A percentile compares a stretch with the other conserved stretches of the same genome.
These are phyloP conservation scores for Hymenoscyphus scutula DNA, from an alignment of 2,329 filamentous ascomycete species.

Conservation along the genomic window DNA sequence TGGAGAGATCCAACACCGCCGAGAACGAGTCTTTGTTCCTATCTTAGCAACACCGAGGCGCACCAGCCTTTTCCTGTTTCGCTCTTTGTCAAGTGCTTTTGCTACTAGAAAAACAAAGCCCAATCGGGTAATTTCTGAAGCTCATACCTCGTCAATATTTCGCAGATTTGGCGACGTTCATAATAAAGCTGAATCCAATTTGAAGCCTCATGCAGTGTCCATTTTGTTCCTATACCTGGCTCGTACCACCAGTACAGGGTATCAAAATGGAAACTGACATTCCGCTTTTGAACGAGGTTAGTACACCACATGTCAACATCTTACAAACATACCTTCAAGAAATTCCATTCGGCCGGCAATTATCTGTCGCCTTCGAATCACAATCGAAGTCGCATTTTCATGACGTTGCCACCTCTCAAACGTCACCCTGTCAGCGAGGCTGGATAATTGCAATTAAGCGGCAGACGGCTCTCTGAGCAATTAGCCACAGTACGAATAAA, in stretches of 20 bases:
- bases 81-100: background rate
- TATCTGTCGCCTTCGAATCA: background rate
- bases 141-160: background rate
- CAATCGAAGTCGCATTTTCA: background rate
- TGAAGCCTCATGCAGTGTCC: background rate
- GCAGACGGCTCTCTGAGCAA: background rate
- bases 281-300: background rate
- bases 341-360: constrained; percentile 4
- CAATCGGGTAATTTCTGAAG: background rate
- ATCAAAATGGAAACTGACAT: background rate
- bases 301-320: background rate
- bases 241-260: background rate
- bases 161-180: background rate
- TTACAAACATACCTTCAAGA: background rate
- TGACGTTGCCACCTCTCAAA: constrained; percentile 4
- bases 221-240: background rate
- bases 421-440: background rate
- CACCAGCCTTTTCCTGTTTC: background rate
- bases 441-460: constrained; percentile 14
- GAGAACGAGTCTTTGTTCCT: constrained; percentile 5
- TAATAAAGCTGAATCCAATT: background rate
- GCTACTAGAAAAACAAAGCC: background rate
- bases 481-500: constrained; percentile 12
- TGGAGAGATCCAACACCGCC: background rate
- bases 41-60: background rate